phyloP scores from a whole-genome alignment of 169 alveolate genomes.

The Cryptosporidium tyzzeri region DNA sequence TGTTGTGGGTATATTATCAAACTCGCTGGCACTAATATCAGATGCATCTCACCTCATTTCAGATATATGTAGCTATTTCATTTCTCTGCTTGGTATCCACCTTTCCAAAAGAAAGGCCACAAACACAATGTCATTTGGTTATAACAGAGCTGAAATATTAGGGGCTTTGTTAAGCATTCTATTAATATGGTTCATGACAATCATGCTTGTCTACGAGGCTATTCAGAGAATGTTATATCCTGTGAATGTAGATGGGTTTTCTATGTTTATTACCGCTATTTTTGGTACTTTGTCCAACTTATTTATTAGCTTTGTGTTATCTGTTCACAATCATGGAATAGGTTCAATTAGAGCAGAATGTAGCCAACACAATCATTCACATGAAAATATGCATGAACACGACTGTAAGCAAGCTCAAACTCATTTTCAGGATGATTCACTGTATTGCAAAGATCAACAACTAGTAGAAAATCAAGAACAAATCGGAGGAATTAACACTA shows the following conservation, averaged over 20 bases:
- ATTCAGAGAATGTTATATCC: conserved; percentile 89
- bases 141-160: conserved; percentile 94
- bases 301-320: conserved; percentile 89
- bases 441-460: background rate
- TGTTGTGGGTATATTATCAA: conserved; percentile 88
- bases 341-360: conserved; percentile 43
- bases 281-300: conserved; percentile 93
- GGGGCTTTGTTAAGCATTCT: conserved; percentile 94
- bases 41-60: conserved; percentile 97
- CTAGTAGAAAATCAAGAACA: background rate
- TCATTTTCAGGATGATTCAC: background rate
- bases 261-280: conserved; percentile 94
- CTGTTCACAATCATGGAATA: conserved; percentile 85
- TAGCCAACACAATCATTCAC: background rate
- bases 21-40: conserved; percentile 90
- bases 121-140: conserved; percentile 91
- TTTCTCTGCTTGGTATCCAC: conserved; percentile 90
- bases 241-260: conserved; percentile 88
- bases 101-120: conserved; percentile 90
- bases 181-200: conserved; percentile 94
- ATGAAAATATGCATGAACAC: background rate
- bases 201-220: conserved; percentile 92
- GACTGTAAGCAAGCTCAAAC: background rate
- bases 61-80: conserved; percentile 93
- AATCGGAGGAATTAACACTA: background rate